Base-by-base conservation (phyloP, 371 early-diverging fungal species). In the Mucor plumbeus region DNA sequence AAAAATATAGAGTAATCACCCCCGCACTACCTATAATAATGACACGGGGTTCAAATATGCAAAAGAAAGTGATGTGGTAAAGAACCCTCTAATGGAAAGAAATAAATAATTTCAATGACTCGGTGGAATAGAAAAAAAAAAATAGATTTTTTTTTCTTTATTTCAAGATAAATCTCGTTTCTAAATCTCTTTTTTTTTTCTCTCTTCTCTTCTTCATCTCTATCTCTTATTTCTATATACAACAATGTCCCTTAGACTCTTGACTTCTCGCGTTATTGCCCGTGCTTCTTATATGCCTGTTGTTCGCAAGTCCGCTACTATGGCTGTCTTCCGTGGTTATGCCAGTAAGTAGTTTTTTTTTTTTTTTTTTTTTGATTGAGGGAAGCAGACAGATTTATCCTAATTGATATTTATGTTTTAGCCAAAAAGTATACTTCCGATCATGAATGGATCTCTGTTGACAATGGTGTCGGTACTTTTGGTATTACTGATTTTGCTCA, bases 401-500 rank as follows among this genome's bases (percentile, higher is more conserved):
- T 41, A 5, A 10, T 41, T 6, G 26, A 13, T 26, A 6, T 53
- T 57, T 53, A 59, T 34, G 53, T 21, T 41, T n/a, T 47, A 87
- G 87, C 81, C 75, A 88, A 85, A 77, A 86, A 84, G 65, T 98
- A 85, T 83, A 96, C 97, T 19, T 61, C 75, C 58, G 95, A 95
- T 40, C 99, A 98, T 81, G 99, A 98, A 82, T 98, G 98, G 98
- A 83, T 97, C 68, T 70, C 80, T 59, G 78, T 90, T 59, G 85
- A 91, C 48, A 76, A 85, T 65, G 89, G 84, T 67, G 82, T 94
- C 53, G 97, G 88, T 63, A 97, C 96, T 48, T 79, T 97, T 59
- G 99, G 99, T 68, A 91, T 98, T 78, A 94, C 96, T 59, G 88
- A 96, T 61, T 93, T 93, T 71, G 99, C 99, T 54, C 94, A 94